Percentiles rank a stretch among this genome's conserved stretches.
Conservation (phyloP, 768 basidiomycete species). For the Hydnomerulius pinastri region DNA sequence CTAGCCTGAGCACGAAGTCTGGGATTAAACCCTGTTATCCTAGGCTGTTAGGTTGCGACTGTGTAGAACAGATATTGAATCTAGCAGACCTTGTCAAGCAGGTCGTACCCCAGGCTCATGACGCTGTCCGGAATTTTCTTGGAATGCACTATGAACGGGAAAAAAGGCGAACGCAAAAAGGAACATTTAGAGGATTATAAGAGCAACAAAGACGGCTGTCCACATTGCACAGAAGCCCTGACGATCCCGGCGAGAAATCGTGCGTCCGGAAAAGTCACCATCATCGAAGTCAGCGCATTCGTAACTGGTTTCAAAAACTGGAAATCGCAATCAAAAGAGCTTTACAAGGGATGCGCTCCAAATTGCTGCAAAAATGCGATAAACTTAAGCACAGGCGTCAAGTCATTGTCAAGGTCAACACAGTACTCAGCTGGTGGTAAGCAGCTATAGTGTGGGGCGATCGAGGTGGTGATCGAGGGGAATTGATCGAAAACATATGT, state of each 20-base stretch:
- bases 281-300: background rate
- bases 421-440: too few species aligned
- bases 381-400: too few species aligned
- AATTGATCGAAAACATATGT: background rate
- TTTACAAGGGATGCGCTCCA: too few species aligned
- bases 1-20: conserved; percentile 52
- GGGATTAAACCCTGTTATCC: conserved; percentile 57
- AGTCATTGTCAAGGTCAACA: too few species aligned
- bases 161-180: background rate
- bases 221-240: background rate
- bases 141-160: background rate
- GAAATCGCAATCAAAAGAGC: too few species aligned
- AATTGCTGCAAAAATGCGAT: too few species aligned
- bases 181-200: background rate
- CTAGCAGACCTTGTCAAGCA: conserved; percentile 36
- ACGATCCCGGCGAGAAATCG: background rate
- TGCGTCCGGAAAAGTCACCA: background rate
- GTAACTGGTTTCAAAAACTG: too few species aligned
- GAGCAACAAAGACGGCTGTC: background rate
- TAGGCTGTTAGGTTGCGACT: background rate
- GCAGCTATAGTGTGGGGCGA: too few species aligned
- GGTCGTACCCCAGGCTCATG: conserved; percentile 35
- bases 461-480: too few species aligned
- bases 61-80: background rate
- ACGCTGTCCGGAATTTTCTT: background rate